A percentile compares a stretch with the other conserved stretches of the same genome.
Evolutionary conservation across 371 early-diverging fungal species (phyloP).

Genomic region (Apophysomyces ossiformis): DNA sequence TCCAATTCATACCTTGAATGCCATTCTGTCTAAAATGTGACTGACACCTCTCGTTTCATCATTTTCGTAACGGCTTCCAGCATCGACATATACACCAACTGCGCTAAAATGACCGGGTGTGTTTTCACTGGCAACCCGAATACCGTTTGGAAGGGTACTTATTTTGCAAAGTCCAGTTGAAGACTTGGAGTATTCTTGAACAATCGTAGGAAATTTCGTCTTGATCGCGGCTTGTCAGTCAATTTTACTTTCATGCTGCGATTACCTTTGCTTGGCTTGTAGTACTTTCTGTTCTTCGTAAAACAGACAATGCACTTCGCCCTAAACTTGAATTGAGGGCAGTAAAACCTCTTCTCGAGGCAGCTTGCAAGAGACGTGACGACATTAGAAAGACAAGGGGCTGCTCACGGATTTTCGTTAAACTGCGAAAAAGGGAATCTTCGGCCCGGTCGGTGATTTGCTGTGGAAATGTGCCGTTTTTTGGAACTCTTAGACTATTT

Average conservation of each 20-base stretch:
- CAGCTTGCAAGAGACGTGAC: constrained; percentile 18
- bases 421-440: not conserved
- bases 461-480: no score
- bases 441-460: not conserved
- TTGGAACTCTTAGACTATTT: constrained; percentile 4
- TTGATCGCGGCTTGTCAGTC: constrained; percentile 4
- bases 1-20: constrained; percentile 78
- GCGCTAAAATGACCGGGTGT: constrained; percentile 90
- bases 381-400: constrained; percentile 9
- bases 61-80: constrained; percentile 89
- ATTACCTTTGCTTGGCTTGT: constrained; percentile 14
- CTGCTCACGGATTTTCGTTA: not conserved
- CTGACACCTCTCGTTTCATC: constrained; percentile 70
- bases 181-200: constrained; percentile 55
- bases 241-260: not conserved
- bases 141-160: constrained; percentile 88
- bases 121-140: constrained; percentile 82
- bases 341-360: constrained; percentile 9
- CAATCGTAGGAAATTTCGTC: constrained; percentile 37
- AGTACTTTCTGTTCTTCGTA: constrained; percentile 14
- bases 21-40: constrained; percentile 88
- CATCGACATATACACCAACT: constrained; percentile 88
- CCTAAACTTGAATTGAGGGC: not conserved
- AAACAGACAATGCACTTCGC: not conserved
- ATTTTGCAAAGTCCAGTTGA: constrained; percentile 55